Base-by-base conservation (phyloP, 169 alveolate genomes). In the Plasmodium relictum region DNA sequence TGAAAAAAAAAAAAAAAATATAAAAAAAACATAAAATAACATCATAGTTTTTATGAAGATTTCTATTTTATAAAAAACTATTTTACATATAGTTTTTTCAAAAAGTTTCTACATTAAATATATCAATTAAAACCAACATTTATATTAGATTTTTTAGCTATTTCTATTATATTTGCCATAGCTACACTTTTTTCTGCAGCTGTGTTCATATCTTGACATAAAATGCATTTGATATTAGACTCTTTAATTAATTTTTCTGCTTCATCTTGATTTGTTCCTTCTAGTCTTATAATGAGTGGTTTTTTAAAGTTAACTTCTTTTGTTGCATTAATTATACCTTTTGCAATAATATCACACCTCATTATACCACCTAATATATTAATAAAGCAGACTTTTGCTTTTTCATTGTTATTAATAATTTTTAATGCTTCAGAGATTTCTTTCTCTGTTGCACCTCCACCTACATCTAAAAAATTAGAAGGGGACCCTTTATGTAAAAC, bases 341-440 rank as follows among this genome's bases (percentile, higher is more conserved):
- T 66, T 1, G 98, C 99, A 72, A 97, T 96, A 56, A 95, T 91
- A 76, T 97, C 99, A 88, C 99, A 96, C 63, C 97, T 93, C 93
- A 97, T 95, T 85, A 98, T 98, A 58, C 99, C 99, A 71, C 99
- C 99, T 71, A 98, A 97, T 66, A 98, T 98, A 93, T 98, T 98
- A 70, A 98, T 97, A 74, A 97, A 93, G 76, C 98, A 94, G 18
- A 97, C 95, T 92, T 97, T 96, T 24, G 98, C 99, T 37, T 93
- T 93, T 8, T 95, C 88, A 92, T 97, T 97, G 18, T 93, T 92
- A 54, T 94, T 95, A 74, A 98, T 90, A 42, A 97, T 95, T 73
- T 94, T 94, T 68, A 98, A 95, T 39, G 99, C 99, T 70, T 93
- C 95, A 6, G 94, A 89, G 72, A 98, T 95, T 95, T 97, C 96